Base-by-base conservation (phyloP, 2,329 filamentous ascomycete species). In the Botrytis porri region DNA sequence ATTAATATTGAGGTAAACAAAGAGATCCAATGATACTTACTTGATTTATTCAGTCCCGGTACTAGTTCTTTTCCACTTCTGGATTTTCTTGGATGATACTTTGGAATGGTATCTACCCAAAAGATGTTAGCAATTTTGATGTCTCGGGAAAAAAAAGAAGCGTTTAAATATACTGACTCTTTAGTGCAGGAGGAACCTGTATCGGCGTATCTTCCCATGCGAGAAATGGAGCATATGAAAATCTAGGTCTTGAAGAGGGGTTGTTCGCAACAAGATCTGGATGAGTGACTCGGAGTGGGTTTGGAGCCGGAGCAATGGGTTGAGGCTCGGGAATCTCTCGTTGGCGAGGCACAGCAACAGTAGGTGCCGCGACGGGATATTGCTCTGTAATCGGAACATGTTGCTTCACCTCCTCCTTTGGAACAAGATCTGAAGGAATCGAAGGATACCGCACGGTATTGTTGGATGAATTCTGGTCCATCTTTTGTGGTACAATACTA, bases 31-130 rank as follows among this genome's bases (percentile, higher is more conserved):
- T 22, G 35, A 48, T 45, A 77, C 80, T 78, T 77, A 80, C 80
- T 73, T 41, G 79, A 78, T 64, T 77, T 54, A 48, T 78, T 76
- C 54, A 79, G 75, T 10, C 79, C 80, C 25, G 78, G 77, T 63
- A 80, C 75, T 43, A 79, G 74, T 35, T 78, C 77, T 70, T 76
- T 78, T 59, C 79, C 80, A 71, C 78, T 80, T 70, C 73, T 76
- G 39, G 79, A 77, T 71, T 77, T 81, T 61, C 80, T 75, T 29
- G 78, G 78, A 54, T 79, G 76, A 72, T 78, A 81, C 71, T 80
- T 80, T 18, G 80, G 80, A 60, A 80, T 76, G 4, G 79, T 78
- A 72, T 76, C 79, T 80, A 63, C 20, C 1, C 20, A n/a, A 67
- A 22, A 45, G 29, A 45, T 41, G 39, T 72, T 60, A 72, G 62